Base-by-base conservation (phyloP, 768 basidiomycete genomes). In the Calocybe cyanea region DNA sequence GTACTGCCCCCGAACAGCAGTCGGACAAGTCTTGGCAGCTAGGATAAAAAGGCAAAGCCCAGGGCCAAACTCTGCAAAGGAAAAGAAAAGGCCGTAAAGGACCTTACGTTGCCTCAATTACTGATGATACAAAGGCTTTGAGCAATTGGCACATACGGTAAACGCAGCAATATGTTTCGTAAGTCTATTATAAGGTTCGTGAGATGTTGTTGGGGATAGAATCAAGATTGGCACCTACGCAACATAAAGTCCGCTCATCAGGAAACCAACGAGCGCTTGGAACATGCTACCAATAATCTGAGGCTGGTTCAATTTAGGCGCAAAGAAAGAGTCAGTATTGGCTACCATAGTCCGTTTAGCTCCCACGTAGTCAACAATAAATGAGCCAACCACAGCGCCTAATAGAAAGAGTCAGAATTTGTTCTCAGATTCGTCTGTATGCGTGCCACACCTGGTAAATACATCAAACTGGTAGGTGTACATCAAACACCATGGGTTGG, bases 21-120 rank as follows among this genome's bases (percentile, higher is more conserved):
- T 94, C 0, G 92, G 88, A 51, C 84, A 81, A 3, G 76, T 75
- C 68, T 96, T 95, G 43, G 81, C 73, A 2, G 92, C 92, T 49
- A 95, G 75, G 10, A 96, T 70, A 51, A 38, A 19, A n/a, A n/a
- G 7, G 17, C 34, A 35, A 14, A 92, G 91, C 20, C 92, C 92
- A 4, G 92, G 87, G n/a, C 85, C 90, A 21, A 91, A 67, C 66
- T 94, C 92, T 38, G 92, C 91, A 43, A 92, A 83, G 56, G 78
- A 80, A 53, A 92, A 59, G 77, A 95, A 95, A 35, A 95, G 77
- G 10, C 92, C 92, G 57, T 95, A 95, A 9, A 95, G 68, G 28
- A 92, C 78, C 78, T 81, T 28, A 28, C 5, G 25, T 28, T 28
- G 5, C 14, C 39, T 41, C n/a, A 20, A 4, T 7, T 18, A 24